Evolutionary conservation across 2,329 filamentous ascomycete species (phyloP).

Genomic region (Lecanicillium sp.): DNA sequence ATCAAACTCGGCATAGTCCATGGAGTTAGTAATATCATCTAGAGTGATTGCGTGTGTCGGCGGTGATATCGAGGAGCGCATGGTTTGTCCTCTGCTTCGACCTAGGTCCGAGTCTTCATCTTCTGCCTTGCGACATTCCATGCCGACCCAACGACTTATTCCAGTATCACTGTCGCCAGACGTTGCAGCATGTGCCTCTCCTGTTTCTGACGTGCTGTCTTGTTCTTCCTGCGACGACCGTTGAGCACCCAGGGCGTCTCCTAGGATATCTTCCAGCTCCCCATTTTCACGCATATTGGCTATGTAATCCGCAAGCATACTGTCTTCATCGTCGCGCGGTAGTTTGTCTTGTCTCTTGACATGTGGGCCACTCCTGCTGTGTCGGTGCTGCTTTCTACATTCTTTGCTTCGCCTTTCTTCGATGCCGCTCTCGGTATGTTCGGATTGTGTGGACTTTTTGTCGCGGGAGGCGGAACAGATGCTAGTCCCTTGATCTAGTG

Average conservation of each 20-base stretch:
- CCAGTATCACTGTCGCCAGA: too few relatives aligned
- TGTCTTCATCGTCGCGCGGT: constrained; percentile 47
- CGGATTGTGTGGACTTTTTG: too few relatives aligned
- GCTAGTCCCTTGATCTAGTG: not conserved
- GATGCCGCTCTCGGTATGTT: too few relatives aligned
- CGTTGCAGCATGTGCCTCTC: not conserved
- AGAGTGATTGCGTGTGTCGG: too few relatives aligned
- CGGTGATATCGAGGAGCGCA: too few relatives aligned
- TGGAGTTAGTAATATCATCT: too few relatives aligned
- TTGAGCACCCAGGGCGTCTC: not conserved
- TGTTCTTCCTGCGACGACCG: constrained; percentile 8
- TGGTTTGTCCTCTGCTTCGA: not conserved
- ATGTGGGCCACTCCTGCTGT: constrained; percentile 11
- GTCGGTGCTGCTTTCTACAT: constrained; percentile 13
- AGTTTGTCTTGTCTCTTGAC: constrained; percentile 9
- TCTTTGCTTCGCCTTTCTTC: constrained; percentile 10
- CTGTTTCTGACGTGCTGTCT: constrained; percentile 3
- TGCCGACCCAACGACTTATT: too few relatives aligned
- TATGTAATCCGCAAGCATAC: constrained; percentile 61
- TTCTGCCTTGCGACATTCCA: not conserved
- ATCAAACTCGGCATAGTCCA: constrained; percentile 61
- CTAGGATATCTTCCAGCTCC: constrained; percentile 46
- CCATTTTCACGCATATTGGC: constrained; percentile 50
- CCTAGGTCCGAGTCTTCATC: constrained; percentile 30
- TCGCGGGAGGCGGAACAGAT: too few relatives aligned